Conservation (phyloP, 805 yeast genomes). For the Tetrapisispora arboricola region DNA sequence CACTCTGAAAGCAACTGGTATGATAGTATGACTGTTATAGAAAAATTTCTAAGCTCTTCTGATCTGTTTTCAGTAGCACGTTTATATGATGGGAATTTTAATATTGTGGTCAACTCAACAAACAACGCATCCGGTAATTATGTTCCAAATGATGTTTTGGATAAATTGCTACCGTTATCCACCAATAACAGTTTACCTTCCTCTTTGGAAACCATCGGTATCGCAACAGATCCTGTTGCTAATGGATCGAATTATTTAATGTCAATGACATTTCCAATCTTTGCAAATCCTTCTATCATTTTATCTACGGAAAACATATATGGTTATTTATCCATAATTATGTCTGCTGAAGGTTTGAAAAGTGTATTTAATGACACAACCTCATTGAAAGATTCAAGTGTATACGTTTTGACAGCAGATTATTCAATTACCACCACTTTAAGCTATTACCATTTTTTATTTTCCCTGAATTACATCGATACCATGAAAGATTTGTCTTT, state of each 20-base stretch:
- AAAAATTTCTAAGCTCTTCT: conserved; percentile 55
- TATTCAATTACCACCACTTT: conserved; percentile 17
- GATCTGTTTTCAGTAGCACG: conserved; percentile 53
- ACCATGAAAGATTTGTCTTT: conserved; percentile 7
- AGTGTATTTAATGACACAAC: conserved; percentile 33
- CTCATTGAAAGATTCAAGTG: conserved; percentile 31
- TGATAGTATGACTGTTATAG: conserved; percentile 37
- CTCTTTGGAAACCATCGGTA: conserved; percentile 35
- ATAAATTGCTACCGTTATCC: conserved; percentile 39
- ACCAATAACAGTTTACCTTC: conserved; percentile 37
- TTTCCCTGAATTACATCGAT: conserved; percentile 28
- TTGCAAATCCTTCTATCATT: conserved; percentile 59
- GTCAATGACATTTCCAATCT: conserved; percentile 72
- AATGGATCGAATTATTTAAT: conserved; percentile 42
- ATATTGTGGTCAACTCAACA: conserved; percentile 36
- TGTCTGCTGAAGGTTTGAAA: conserved; percentile 37
- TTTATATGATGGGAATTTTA: conserved; percentile 52
- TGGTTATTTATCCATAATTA: conserved; percentile 59
- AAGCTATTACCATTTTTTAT: conserved; percentile 33
- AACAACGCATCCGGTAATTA: conserved; percentile 32
- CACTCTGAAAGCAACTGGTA: conserved; percentile 40
- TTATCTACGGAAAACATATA: conserved; percentile 46
- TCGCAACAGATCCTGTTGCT: conserved; percentile 55
- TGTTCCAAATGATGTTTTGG: conserved; percentile 27
- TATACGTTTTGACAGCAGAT: conserved; percentile 25